Base-by-base conservation (phyloP, 805 yeast genomes). In the Scheffersomyces stipitis region DNA sequence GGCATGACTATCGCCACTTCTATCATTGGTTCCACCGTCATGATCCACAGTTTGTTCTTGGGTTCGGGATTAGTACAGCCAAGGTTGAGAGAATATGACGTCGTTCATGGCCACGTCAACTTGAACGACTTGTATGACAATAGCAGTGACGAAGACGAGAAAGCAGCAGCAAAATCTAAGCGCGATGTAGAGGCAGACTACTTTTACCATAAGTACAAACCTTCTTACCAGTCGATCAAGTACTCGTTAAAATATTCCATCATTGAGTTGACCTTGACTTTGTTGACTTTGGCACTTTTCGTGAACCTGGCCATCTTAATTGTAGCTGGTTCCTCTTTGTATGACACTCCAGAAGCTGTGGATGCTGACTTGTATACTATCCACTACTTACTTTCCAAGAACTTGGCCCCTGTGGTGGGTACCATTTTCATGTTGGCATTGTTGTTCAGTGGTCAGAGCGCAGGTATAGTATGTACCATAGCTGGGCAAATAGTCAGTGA, bases 401-500 rank as follows among this genome's bases (percentile, higher is more conserved):
- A 71, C 34, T 66, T 90, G 27, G 83, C 95, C 0, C 79, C 83
- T 2, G 79, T 77, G 6, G 95, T 88, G 0, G 97, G 96, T 18
- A 80, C 87, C 1, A 61, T 88, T 0, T 90, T 90, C 63, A 88
- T 88, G 75, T 58, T 87, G 36, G 96, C 96, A 0, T 69, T 90
- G 49, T 66, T 90, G 27, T 76, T 86, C 40, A 83, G 93, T 40
- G 96, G 96, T 4, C 89, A 86, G 52, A 83, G 90, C 31, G 96
- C 96, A 0, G 96, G 96, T 33, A 80, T 90, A 29, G 90, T 89
- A 2, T 89, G 96, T 58, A 90, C 97, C 0, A 83, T 90, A 65
- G 87, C 95, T 0, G 96, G 96, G 7, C 95, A 90, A 60, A 81
- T 90, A 49, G 96, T 90, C 2, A 78, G 88, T 48, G 97, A 90